These are phyloP conservation scores for Cyclocybe aegerita DNA, from an alignment of 768 basidiomycete genomes.

Conservation along the genomic window DNA sequence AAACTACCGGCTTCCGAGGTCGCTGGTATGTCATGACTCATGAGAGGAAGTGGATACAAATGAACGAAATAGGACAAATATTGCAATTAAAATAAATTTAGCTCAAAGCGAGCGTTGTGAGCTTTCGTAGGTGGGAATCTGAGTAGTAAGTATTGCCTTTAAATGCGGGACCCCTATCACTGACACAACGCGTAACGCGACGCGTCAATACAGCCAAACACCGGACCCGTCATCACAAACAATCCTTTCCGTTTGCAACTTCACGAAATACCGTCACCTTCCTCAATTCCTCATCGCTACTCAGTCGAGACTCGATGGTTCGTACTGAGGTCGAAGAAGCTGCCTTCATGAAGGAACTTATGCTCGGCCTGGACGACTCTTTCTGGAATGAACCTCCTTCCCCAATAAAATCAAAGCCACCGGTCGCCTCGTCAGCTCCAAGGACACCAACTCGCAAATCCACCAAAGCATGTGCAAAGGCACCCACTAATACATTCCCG, in stretches of 20 bases:
- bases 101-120: too few species aligned
- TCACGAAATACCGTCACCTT: not conserved
- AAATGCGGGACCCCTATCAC: too few species aligned
- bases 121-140: too few species aligned
- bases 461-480: too few species aligned
- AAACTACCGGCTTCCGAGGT: too few species aligned
- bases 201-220: slow-evolving; percentile 11
- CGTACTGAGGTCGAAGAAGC: slow-evolving; percentile 47
- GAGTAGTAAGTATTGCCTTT: too few species aligned
- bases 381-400: slow-evolving; percentile 36
- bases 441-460: slow-evolving; percentile 16
- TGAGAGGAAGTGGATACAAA: too few species aligned
- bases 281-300: not conserved
- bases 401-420: slow-evolving; percentile 1
- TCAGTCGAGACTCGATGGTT: not conserved
- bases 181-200: not conserved
- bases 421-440: slow-evolving; percentile 18
- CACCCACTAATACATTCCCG: too few species aligned
- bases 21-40: too few species aligned
- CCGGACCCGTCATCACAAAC: slow-evolving; percentile 4
- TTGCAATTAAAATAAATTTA: too few species aligned
- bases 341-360: slow-evolving; percentile 47
- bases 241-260: not conserved
- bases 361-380: slow-evolving; percentile 52
- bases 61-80: too few species aligned